Base-by-base conservation (phyloP, 495 filamentous ascomycete genomes). In the Cairneyella variabilis region DNA sequence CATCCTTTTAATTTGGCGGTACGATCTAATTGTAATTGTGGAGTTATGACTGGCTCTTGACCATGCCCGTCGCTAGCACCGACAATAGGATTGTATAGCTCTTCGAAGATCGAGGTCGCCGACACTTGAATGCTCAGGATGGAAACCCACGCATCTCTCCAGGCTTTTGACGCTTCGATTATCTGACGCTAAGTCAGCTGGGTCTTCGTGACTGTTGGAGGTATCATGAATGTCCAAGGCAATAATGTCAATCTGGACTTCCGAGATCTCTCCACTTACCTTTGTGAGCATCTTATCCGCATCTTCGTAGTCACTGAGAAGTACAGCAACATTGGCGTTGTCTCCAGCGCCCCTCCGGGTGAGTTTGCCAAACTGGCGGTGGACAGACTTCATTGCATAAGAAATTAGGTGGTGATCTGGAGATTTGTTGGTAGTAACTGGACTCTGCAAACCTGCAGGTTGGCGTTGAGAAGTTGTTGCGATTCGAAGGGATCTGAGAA, bases 261-360 rank as follows among this genome's bases (percentile, higher is more conserved):
- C n/a, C n/a, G n/a, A n/a, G n/a, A n/a, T n/a, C n/a, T n/a, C 26
- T 32, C 25, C 14, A 54, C 70, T 23, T 72, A 90, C 89, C 73
- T 82, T 82, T 57, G 78, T 76, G 40, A 96, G 76, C 60, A 91
- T 79, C 54, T 80, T 84, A 66, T 96, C 88, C 2, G 85, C 87
- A 63, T 93, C 85, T 50, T 91, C 86, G 64, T 91, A 95, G 52
- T 96, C 90, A 48, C 80, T 86, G 22, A 96, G 68, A 27, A 95
- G 69, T 26, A 86, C 77, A 2, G 83, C 80, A 20, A 95, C 84
- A 60, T 90, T 84, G 50, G 83, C 85, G 61, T 90, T 86, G 66
- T 95, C 85, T 28, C 84, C 88, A 2, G 83, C 79, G 37, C 84
- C 74, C 61, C 73, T 80, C 58, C 77, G 83, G 73, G 82, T 78